Conservation (phyloP, 2,329 filamentous ascomycete species). For the Fusarium secorum region DNA sequence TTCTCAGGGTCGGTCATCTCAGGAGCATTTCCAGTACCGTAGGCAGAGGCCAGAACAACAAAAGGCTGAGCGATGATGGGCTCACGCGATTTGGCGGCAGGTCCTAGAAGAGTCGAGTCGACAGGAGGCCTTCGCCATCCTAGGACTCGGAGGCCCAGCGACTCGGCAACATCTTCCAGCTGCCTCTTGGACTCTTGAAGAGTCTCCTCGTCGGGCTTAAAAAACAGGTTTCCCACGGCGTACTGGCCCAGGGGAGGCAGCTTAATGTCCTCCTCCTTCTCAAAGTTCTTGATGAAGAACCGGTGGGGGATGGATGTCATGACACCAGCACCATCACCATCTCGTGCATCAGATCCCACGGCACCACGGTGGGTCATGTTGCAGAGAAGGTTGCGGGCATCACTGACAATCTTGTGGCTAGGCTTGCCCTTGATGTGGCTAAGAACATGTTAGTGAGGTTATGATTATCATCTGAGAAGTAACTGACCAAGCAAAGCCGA, state of each 20-base stretch:
- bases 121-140: constrained; percentile 96
- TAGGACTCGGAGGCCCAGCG: constrained; percentile 85
- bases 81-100: constrained; percentile 91
- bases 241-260: constrained; percentile 91
- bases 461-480: background rate
- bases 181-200: constrained; percentile 88
- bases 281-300: constrained; percentile 99
- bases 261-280: constrained; percentile 85
- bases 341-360: constrained; percentile 95
- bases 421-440: constrained; percentile 97
- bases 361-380: constrained; percentile 99
- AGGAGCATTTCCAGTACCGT: constrained; percentile 81
- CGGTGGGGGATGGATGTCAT: constrained; percentile 99
- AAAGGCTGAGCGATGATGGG: constrained; percentile 96
- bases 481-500: constrained; percentile 93
- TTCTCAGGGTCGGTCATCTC: constrained; percentile 78
- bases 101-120: constrained; percentile 91
- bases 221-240: constrained; percentile 96
- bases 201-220: constrained; percentile 93
- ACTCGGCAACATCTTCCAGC: constrained; percentile 93
- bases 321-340: constrained; percentile 97
- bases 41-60: constrained; percentile 84
- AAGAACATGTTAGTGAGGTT: constrained; percentile 35
- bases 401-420: constrained; percentile 98
- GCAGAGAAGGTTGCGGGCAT: constrained; percentile 95